phyloP scores from a whole-genome alignment of 352 stramenopile species.

The Phytophthora foliorum region DNA sequence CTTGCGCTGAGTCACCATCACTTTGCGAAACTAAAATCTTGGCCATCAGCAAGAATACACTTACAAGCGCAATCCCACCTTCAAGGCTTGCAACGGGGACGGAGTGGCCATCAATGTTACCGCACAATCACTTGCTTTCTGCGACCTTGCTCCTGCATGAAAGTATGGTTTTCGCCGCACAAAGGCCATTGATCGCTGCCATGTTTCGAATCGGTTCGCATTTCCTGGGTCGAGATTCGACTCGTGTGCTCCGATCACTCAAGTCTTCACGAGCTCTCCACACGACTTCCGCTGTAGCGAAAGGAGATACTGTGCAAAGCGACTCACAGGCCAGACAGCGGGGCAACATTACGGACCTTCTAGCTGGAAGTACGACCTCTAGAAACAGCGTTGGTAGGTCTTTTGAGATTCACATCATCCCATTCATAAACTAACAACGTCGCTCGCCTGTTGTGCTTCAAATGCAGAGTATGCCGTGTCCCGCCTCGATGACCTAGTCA shows the following conservation, averaged over 20 bases:
- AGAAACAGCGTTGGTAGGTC: slow-evolving; percentile 75
- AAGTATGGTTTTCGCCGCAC: too few relatives aligned
- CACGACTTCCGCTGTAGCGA: neutral
- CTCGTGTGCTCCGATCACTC: neutral
- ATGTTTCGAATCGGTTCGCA: neutral
- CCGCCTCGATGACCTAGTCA: slow-evolving; percentile 98
- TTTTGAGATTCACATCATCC: neutral
- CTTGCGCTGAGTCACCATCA: too few relatives aligned
- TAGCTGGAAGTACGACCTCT: slow-evolving; percentile 62
- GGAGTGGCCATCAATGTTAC: neutral
- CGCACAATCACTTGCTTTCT: neutral
- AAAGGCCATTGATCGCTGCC: neutral
- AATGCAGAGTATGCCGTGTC: slow-evolving; percentile 96
- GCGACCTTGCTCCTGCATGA: too few relatives aligned
- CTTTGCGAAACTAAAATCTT: neutral
- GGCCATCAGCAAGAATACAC: neutral
- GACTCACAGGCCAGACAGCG: slow-evolving; percentile 26
- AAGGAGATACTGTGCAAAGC: neutral
- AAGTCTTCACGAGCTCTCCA: neutral
- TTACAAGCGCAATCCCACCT: neutral
- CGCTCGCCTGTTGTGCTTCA: neutral
- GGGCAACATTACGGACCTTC: slow-evolving; percentile 70
- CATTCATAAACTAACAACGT: neutral
- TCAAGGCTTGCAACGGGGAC: too few relatives aligned
- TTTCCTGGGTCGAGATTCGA: neutral